A percentile compares a stretch with the other conserved stretches of the same genome.
These are phyloP conservation scores for Monosporozyma unispora DNA, from an alignment of 805 yeast species.

Conservation along the genomic window DNA sequence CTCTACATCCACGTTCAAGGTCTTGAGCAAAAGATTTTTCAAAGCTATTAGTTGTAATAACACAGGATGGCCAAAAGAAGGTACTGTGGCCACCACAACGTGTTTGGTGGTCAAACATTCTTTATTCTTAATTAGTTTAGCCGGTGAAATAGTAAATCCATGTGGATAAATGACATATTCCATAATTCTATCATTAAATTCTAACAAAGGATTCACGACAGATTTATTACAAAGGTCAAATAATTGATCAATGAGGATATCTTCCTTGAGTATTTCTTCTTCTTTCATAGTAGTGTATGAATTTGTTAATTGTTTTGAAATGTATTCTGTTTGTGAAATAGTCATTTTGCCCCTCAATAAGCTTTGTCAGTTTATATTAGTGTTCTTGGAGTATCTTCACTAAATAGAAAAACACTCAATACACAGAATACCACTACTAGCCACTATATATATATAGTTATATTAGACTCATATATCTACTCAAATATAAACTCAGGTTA, in stretches of 20 bases:
- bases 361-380: neutral
- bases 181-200: conserved; percentile 15
- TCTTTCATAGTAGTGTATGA: neutral
- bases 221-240: neutral
- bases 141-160: conserved; percentile 6
- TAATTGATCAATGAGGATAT: neutral
- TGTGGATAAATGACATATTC: conserved; percentile 20
- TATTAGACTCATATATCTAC: no score
- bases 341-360: neutral
- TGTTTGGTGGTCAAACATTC: neutral
- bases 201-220: conserved; percentile 8
- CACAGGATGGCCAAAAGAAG: conserved; percentile 20
- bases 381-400: no score
- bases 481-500: no score
- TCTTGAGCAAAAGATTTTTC: conserved; percentile 7
- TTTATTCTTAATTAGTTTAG: conserved; percentile 1
- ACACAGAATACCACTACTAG: no score
- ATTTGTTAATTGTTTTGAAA: neutral
- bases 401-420: no score
- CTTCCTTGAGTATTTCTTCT: neutral
- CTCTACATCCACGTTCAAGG: neutral
- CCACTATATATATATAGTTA: no score
- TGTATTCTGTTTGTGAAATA: neutral
- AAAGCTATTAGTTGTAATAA: conserved; percentile 17
- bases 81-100: neutral